Evolutionary conservation across 805 yeast species (phyloP).

Genomic region (Candida parachauliodes): DNA sequence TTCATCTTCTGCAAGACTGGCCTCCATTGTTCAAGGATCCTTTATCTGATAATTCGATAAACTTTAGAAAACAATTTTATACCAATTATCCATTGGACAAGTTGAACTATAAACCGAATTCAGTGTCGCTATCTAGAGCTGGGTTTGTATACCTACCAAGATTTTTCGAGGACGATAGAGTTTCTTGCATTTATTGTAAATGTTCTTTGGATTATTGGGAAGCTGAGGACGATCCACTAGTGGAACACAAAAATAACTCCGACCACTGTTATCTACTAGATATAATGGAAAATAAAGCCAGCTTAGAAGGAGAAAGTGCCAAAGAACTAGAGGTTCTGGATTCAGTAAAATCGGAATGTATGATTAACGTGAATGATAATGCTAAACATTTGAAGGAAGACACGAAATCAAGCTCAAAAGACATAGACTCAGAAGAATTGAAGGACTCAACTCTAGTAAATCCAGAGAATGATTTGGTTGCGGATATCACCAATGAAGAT

Average conservation of each 20-base stretch:
- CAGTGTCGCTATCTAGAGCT: slow-evolving; percentile 41
- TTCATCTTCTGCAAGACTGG: neutral
- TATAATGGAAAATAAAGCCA: neutral
- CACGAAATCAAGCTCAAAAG: neutral
- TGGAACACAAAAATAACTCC: slow-evolving; percentile 44
- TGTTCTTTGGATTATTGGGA: slow-evolving; percentile 50
- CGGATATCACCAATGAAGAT: neutral
- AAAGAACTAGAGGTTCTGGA: neutral
- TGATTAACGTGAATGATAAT: neutral
- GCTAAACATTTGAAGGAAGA: neutral
- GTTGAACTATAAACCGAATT: slow-evolving; percentile 34
- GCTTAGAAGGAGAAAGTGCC: neutral
- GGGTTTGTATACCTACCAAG: slow-evolving; percentile 38
- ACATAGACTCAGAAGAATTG: too few species aligned
- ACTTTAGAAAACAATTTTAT: slow-evolving; percentile 39
- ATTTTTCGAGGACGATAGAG: slow-evolving; percentile 28
- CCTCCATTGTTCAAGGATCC: slow-evolving; percentile 18
- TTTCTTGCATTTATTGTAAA: slow-evolving; percentile 27
- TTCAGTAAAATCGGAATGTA: neutral
- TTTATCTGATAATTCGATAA: slow-evolving; percentile 20
- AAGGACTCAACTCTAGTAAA: neutral
- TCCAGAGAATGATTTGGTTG: neutral
- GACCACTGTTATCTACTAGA: slow-evolving; percentile 28
- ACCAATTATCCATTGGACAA: slow-evolving; percentile 46
- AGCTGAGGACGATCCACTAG: slow-evolving; percentile 55